Evolutionary conservation across 805 yeast species (phyloP).

Genomic region (Candida sithepensis): DNA sequence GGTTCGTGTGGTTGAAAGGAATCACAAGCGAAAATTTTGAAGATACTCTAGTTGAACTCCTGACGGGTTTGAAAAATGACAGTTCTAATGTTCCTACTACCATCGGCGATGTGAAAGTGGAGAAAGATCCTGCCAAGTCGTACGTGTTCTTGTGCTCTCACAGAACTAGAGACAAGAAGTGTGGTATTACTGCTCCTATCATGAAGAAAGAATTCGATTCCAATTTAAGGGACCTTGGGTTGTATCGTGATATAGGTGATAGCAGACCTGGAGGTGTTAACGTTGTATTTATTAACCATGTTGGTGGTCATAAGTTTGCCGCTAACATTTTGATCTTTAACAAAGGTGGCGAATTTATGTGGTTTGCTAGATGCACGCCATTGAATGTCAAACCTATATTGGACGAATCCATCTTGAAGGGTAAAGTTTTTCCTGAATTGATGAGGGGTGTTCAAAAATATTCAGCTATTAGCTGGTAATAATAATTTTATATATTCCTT

Average conservation of each 20-base stretch:
- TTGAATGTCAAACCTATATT: conserved; percentile 68
- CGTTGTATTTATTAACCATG: conserved; percentile 74
- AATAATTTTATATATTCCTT: background rate
- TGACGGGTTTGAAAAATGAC: conserved; percentile 35
- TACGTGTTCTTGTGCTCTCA: conserved; percentile 84
- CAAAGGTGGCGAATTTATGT: conserved; percentile 69
- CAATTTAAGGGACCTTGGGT: conserved; percentile 64
- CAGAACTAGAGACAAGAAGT: conserved; percentile 83
- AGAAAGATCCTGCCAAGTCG: conserved; percentile 38
- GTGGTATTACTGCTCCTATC: conserved; percentile 92
- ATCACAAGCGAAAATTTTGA: conserved; percentile 42
- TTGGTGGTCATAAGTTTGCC: conserved; percentile 94
- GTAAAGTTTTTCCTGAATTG: conserved; percentile 66
- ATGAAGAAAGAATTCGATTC: conserved; percentile 76
- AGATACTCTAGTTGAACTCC: conserved; percentile 40
- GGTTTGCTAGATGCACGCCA: conserved; percentile 88
- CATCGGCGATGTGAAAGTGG: conserved; percentile 12
- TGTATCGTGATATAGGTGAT: conserved; percentile 76
- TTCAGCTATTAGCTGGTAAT: conserved; percentile 50
- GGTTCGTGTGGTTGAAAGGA: conserved; percentile 64
- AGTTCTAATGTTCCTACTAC: conserved; percentile 10
- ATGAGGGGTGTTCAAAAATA: conserved; percentile 59
- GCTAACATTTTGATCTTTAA: conserved; percentile 83
- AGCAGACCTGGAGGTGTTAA: conserved; percentile 69
- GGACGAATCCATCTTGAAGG: conserved; percentile 68